phyloP scores from a whole-genome alignment of 495 filamentous ascomycete genomes.

The Amphirosellinia nigrospora region DNA sequence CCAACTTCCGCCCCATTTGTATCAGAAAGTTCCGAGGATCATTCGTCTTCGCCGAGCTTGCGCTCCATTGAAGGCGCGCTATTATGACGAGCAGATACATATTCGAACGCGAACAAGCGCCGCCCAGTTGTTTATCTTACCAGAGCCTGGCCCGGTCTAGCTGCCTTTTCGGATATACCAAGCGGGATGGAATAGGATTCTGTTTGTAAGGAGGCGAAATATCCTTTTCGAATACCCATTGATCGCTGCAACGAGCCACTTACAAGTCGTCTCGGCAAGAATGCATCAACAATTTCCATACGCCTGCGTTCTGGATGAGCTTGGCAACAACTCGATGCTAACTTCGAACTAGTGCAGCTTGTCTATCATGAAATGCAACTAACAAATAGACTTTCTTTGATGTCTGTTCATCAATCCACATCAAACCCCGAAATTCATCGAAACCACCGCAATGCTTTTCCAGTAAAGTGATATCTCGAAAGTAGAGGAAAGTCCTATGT shows the following conservation, averaged over 20 bases:
- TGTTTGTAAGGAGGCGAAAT: slow-evolving; percentile 14
- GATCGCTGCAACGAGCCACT: slow-evolving; percentile 4
- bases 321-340: slow-evolving; percentile 2
- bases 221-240: slow-evolving; percentile 4
- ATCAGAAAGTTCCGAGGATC: slow-evolving; percentile 25
- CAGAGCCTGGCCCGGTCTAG: background rate
- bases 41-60: slow-evolving; percentile 12
- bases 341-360: background rate
- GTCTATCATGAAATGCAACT: background rate
- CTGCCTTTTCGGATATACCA: background rate
- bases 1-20: slow-evolving; percentile 19
- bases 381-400: background rate
- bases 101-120: slow-evolving; percentile 16
- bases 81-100: slow-evolving; percentile 16
- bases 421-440: background rate
- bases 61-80: slow-evolving; percentile 13
- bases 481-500: slow-evolving; percentile 4
- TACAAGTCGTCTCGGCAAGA: slow-evolving; percentile 5
- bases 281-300: background rate
- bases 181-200: background rate
- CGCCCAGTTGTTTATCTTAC: slow-evolving; percentile 9
- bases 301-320: slow-evolving; percentile 1
- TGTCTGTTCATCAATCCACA: background rate
- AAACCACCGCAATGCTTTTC: background rate
- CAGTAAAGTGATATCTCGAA: background rate